A percentile compares a stretch with the other conserved stretches of the same genome.
These are phyloP conservation scores for Santalum album DNA, from an alignment of 164 flowering plant species.

Conservation along the genomic window DNA sequence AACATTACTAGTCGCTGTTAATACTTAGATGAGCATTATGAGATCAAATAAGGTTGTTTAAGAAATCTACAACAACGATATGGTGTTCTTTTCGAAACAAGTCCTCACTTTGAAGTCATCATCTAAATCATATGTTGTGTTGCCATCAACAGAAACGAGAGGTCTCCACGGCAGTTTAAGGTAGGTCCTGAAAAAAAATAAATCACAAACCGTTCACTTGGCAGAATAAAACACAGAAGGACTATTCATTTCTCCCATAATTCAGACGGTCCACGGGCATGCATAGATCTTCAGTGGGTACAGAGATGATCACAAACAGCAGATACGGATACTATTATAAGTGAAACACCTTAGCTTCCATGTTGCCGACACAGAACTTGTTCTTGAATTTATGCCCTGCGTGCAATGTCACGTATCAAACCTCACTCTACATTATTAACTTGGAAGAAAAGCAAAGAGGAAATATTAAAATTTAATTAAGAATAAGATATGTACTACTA, in stretches of 20 bases:
- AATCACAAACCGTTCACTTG: no score
- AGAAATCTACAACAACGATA: not conserved
- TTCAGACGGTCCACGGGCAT: no score
- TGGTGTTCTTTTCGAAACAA: not conserved
- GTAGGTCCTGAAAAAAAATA: conserved; percentile 69
- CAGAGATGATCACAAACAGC: conserved; percentile 4
- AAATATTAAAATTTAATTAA: no score
- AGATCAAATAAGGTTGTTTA: no score
- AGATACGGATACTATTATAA: not conserved
- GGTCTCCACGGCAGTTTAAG: conserved; percentile 93
- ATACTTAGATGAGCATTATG: no score
- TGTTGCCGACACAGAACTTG: conserved; percentile 38
- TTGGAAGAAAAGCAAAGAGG: no score
- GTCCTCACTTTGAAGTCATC: conserved; percentile 46
- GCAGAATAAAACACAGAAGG: no score
- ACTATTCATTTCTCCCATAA: no score
- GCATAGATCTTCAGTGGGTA: no score
- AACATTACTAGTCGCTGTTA: no score
- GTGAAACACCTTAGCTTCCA: conserved; percentile 66
- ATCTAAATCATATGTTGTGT: conserved; percentile 62
- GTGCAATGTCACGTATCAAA: conserved; percentile 7
- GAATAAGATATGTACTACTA: no score
- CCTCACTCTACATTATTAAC: no score
- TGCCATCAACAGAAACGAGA: conserved; percentile 73
- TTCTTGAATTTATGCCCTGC: conserved; percentile 38